These are phyloP conservation scores for Spizellomyces sp. DNA, from an alignment of 192 early-diverging fungal species.

Conservation along the genomic window DNA sequence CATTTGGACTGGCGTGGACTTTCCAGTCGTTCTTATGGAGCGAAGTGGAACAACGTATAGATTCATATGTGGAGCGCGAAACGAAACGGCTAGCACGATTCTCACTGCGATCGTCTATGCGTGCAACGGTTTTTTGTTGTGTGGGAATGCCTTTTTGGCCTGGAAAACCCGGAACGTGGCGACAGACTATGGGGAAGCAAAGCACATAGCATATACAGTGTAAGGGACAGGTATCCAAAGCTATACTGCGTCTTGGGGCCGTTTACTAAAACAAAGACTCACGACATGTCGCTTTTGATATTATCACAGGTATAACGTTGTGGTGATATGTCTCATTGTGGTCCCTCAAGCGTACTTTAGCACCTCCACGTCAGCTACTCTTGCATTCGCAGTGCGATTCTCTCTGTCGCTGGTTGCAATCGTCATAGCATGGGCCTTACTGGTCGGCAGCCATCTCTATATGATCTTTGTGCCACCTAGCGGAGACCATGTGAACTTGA, in stretches of 20 bases:
- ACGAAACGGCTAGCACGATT: neutral
- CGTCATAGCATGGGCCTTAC: neutral
- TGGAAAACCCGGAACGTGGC: conserved; percentile 5
- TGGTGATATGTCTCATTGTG: neutral
- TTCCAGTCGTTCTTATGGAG: neutral
- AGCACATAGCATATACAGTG: conserved; percentile 1
- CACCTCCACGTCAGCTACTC: neutral
- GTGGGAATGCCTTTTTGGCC: neutral
- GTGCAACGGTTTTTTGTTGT: neutral
- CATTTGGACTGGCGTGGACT: conserved; percentile 2
- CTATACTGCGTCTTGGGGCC: too few species aligned
- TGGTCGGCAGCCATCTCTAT: neutral
- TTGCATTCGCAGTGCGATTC: neutral
- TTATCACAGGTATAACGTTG: neutral
- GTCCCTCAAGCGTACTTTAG: conserved; percentile 2
- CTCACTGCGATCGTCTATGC: neutral
- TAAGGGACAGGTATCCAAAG: too few species aligned
- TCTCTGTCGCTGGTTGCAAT: neutral
- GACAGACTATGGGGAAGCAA: conserved; percentile 5
- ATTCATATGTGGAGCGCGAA: neutral
- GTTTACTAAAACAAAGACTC: too few species aligned
- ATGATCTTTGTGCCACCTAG: too few species aligned
- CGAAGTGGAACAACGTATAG: neutral
- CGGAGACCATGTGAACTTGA: too few species aligned
- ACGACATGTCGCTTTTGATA: too few species aligned